Conservation (phyloP, 2,329 filamentous ascomycete species). For the Calonectria ilicicola region DNA sequence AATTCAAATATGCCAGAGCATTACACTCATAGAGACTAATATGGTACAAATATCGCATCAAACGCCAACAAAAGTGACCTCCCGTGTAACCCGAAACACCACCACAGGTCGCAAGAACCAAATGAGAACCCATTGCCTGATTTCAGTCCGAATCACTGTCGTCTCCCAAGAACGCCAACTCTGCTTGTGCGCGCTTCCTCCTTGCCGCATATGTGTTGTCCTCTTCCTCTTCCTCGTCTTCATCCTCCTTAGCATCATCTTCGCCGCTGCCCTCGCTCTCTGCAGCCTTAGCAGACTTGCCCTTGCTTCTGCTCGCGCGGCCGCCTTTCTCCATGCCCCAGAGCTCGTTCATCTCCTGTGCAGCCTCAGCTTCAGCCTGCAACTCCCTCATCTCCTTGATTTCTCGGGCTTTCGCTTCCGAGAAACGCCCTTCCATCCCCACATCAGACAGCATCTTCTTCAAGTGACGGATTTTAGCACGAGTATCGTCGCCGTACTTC, state of each 20-base stretch:
- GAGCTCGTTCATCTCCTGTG: conserved; percentile 81
- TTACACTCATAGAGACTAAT: not conserved
- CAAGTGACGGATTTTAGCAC: conserved; percentile 86
- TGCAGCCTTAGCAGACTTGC: conserved; percentile 45
- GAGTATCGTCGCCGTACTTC: conserved; percentile 75
- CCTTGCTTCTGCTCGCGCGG: conserved; percentile 56
- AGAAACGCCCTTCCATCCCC: conserved; percentile 92
- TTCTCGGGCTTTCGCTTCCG: conserved; percentile 82
- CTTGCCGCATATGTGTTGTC: conserved; percentile 55
- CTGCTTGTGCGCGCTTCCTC: conserved; percentile 61
- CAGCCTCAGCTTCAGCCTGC: conserved; percentile 83
- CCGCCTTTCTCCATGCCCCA: conserved; percentile 73
- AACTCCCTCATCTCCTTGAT: conserved; percentile 92
- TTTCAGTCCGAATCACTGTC: conserved; percentile 73
- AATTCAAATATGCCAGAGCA: conserved; percentile 3
- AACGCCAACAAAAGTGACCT: not conserved
- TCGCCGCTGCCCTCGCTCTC: conserved; percentile 46
- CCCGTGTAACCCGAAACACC: not conserved
- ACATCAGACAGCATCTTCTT: conserved; percentile 81
- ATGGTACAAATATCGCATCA: not conserved
- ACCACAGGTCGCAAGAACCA: conserved; percentile 12
- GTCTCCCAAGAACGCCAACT: conserved; percentile 75
- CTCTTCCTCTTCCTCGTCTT: conserved; percentile 45
- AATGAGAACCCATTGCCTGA: not conserved
- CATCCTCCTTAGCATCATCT: conserved; percentile 41